phyloP scores from a whole-genome alignment of 441 rosid species.

The Adansonia madagascariensis region DNA sequence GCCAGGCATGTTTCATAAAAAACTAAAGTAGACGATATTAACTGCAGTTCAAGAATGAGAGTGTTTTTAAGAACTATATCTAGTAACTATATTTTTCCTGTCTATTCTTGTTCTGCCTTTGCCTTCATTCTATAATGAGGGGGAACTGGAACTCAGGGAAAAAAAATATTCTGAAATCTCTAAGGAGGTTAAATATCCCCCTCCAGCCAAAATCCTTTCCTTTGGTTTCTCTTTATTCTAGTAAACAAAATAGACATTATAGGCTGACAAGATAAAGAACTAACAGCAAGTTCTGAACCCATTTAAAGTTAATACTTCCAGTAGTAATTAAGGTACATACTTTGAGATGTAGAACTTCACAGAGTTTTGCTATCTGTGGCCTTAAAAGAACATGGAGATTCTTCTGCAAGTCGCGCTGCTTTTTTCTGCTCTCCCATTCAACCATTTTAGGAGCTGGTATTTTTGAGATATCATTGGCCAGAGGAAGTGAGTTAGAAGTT shows the following conservation, averaged over 20 bases:
- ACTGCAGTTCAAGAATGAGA: slow-evolving; percentile 4
- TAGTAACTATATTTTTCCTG: slow-evolving; percentile 5
- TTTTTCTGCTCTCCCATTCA: slow-evolving; percentile 42
- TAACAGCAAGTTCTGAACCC: background rate
- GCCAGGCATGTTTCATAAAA: background rate
- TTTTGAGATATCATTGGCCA: slow-evolving; percentile 38
- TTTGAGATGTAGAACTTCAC: slow-evolving; percentile 63
- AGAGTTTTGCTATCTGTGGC: slow-evolving; percentile 66
- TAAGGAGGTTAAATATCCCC: slow-evolving; percentile 13
- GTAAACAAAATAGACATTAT: background rate
- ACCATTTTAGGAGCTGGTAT: slow-evolving; percentile 39
- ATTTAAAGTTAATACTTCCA: slow-evolving; percentile 30
- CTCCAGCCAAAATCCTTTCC: background rate
- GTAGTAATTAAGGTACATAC: slow-evolving; percentile 51
- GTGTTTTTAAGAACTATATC: background rate
- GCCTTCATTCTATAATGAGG: background rate
- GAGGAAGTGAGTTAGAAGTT: slow-evolving; percentile 29
- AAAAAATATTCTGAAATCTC: background rate
- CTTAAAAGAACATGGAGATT: slow-evolving; percentile 62
- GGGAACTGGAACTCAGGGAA: slow-evolving; percentile 4
- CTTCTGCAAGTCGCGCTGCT: slow-evolving; percentile 54
- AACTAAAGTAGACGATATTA: background rate
- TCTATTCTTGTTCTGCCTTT: background rate
- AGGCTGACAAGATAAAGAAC: slow-evolving; percentile 4
- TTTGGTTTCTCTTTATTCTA: slow-evolving; percentile 10